phyloP scores from a whole-genome alignment of 2,329 filamentous ascomycete species.

The Exophiala bonariae region DNA sequence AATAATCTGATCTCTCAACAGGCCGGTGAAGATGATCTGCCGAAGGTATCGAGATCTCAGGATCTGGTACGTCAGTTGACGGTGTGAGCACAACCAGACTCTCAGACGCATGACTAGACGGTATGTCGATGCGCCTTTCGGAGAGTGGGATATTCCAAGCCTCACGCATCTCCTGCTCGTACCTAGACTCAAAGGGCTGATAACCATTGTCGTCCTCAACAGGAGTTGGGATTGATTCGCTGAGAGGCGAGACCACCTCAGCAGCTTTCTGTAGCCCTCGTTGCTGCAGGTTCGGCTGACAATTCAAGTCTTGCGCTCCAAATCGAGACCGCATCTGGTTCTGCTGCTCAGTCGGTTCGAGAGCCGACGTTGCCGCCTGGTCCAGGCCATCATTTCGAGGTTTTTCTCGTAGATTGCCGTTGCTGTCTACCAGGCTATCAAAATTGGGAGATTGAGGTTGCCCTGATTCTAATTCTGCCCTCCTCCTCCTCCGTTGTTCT shows the following conservation, averaged over 20 bases:
- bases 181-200: constrained; percentile 24
- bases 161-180: constrained; percentile 30
- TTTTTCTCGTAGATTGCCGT: constrained; percentile 34
- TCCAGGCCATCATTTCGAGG: background rate
- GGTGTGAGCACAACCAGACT: constrained; percentile 46
- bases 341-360: constrained; percentile 3
- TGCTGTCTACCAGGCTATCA: constrained; percentile 45
- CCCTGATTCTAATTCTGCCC: constrained; percentile 1
- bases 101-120: constrained; percentile 42
- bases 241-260: too few species aligned
- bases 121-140: constrained; percentile 17
- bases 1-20: constrained; percentile 28
- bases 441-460: constrained; percentile 35
- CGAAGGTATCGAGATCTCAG: constrained; percentile 26
- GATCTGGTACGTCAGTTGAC: constrained; percentile 38
- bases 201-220: constrained; percentile 9
- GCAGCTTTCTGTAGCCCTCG: too few species aligned
- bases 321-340: constrained; percentile 1
- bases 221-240: too few species aligned
- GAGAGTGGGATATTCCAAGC: constrained; percentile 28
- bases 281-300: too few species aligned
- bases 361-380: constrained; percentile 3
- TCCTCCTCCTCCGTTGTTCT: constrained; percentile 34
- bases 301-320: background rate
- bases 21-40: constrained; percentile 18